These are phyloP conservation scores for Monosporascus sp. DNA, from an alignment of 2,329 filamentous ascomycete species.

Conservation along the genomic window DNA sequence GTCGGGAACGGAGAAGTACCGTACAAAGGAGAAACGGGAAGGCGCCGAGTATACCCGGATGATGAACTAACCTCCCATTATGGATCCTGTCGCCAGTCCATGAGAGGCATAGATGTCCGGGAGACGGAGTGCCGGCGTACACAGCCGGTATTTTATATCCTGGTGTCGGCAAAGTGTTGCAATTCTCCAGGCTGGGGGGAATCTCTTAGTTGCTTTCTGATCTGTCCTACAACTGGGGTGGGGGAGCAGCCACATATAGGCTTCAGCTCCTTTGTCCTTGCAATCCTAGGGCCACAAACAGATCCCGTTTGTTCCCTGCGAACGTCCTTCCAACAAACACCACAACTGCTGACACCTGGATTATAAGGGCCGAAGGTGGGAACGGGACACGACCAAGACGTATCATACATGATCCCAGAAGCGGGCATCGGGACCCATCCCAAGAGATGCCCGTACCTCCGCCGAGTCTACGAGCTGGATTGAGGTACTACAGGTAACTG, in stretches of 20 bases:
- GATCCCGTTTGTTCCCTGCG: too few relatives aligned
- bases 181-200: too few relatives aligned
- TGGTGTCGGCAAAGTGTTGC: too few relatives aligned
- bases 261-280: too few relatives aligned
- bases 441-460: neutral
- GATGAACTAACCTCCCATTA: neutral
- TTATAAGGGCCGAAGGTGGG: neutral
- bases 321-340: too few relatives aligned
- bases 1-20: neutral
- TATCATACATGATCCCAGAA: neutral
- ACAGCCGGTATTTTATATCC: neutral
- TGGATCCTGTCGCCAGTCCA: neutral
- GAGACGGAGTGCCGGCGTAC: neutral
- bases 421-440: neutral
- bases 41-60: neutral
- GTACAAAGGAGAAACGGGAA: neutral
- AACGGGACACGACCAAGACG: neutral
- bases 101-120: neutral
- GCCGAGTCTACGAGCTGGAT: neutral
- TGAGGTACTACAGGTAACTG: neutral
- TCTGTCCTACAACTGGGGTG: too few relatives aligned
- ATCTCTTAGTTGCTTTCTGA: too few relatives aligned
- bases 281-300: too few relatives aligned
- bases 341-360: too few relatives aligned
- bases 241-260: too few relatives aligned